Evolutionary conservation across 768 basidiomycete genomes (phyloP).

Genomic region (Lactarius sp.): DNA sequence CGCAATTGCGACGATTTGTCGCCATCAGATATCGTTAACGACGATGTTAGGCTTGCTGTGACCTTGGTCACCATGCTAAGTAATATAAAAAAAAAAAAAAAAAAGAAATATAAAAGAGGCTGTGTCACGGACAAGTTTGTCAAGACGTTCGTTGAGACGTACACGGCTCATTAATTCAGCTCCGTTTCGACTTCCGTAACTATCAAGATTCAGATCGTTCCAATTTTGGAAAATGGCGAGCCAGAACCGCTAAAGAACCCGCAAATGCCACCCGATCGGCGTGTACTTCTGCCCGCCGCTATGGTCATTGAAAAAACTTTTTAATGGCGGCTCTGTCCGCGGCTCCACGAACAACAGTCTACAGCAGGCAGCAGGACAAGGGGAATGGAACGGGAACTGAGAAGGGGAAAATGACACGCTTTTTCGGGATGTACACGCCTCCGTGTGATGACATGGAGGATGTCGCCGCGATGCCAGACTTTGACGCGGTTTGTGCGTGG

Average conservation of each 20-base stretch:
- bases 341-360: conserved; percentile 18
- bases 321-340: conserved; percentile 16
- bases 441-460: conserved; percentile 7
- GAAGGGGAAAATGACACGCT: conserved; percentile 13
- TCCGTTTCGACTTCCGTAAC: conserved; percentile 9
- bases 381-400: conserved; percentile 7
- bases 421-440: not conserved
- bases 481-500: conserved; percentile 5
- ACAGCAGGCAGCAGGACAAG: conserved; percentile 2
- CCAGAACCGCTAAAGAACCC: conserved; percentile 6
- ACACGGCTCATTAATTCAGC: conserved; percentile 13
- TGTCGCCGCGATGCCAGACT: conserved; percentile 3
- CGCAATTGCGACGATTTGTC: conserved; percentile 14
- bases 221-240: conserved; percentile 8
- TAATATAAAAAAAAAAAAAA: not conserved
- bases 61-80: conserved; percentile 11
- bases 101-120: not conserved
- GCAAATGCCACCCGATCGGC: conserved; percentile 12
- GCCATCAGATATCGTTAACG: conserved; percentile 25
- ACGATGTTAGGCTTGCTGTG: not conserved
- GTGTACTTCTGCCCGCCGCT: conserved; percentile 14
- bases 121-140: conserved; percentile 7
- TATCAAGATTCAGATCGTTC: not conserved
- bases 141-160: not conserved
- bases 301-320: conserved; percentile 11